Conservation (phyloP, 2,329 filamentous ascomycete species). For the Ascochyta viciae-villosae region DNA sequence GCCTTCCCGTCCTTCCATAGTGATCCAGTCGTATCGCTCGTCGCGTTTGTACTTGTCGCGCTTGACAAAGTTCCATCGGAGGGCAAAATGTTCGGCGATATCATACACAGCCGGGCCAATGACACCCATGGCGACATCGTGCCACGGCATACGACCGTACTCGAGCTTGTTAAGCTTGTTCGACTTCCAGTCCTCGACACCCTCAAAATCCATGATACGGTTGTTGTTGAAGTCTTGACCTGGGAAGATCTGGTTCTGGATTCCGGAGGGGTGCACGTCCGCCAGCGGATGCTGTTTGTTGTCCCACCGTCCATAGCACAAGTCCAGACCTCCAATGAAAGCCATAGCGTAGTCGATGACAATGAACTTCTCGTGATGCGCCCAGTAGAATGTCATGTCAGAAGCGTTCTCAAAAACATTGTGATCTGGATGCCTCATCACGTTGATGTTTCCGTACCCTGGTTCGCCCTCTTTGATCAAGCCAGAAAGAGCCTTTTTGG, state of each 20-base stretch:
- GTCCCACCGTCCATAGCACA: constrained; percentile 97
- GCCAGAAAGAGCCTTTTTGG: constrained; percentile 82
- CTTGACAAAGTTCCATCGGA: constrained; percentile 97
- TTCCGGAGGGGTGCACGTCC: constrained; percentile 84
- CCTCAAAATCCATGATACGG: constrained; percentile 92
- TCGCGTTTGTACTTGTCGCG: constrained; percentile 97
- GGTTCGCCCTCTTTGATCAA: constrained; percentile 83
- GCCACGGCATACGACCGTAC: constrained; percentile 96
- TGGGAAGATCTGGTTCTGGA: constrained; percentile 85
- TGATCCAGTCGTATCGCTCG: constrained; percentile 81
- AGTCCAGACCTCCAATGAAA: constrained; percentile 91
- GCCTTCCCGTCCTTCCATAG: constrained; percentile 76
- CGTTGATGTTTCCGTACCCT: constrained; percentile 85
- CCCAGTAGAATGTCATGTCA: constrained; percentile 98
- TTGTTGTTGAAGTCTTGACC: constrained; percentile 99
- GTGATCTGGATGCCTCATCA: constrained; percentile 93
- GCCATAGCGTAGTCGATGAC: constrained; percentile 90
- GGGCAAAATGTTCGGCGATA: constrained; percentile 92
- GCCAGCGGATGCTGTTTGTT: constrained; percentile 82
- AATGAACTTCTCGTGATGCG: constrained; percentile 97
- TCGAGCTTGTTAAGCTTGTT: constrained; percentile 93
- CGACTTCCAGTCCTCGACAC: constrained; percentile 87
- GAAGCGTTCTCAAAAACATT: constrained; percentile 92
- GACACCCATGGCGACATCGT: constrained; percentile 93
- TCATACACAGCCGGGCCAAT: constrained; percentile 90